Evolutionary conservation across 2,329 filamentous ascomycete species (phyloP).

Genomic region (Talaromyces sp.): DNA sequence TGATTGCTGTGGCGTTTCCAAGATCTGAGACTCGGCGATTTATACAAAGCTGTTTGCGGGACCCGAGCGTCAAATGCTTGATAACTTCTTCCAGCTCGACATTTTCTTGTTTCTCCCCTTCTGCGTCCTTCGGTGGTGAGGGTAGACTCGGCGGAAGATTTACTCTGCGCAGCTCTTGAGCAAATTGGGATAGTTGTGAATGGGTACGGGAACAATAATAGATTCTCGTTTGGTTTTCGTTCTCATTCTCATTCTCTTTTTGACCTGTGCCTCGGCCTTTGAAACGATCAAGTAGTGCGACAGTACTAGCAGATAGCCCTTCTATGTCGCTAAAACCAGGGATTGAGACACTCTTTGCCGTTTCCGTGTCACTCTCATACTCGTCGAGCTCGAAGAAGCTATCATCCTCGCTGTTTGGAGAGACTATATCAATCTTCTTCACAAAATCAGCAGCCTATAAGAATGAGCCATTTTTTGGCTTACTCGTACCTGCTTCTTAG

Average conservation of each 20-base stretch:
- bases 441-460: background rate
- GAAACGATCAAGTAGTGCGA: slow-evolving; percentile 66
- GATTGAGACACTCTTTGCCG: slow-evolving; percentile 25
- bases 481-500: slow-evolving; percentile 44
- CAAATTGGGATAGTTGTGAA: slow-evolving; percentile 85
- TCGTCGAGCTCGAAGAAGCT: slow-evolving; percentile 72
- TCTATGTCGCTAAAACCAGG: slow-evolving; percentile 31
- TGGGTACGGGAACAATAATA: slow-evolving; percentile 92
- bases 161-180: slow-evolving; percentile 76
- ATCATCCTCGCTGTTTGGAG: slow-evolving; percentile 48
- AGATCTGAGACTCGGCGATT: slow-evolving; percentile 75
- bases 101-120: slow-evolving; percentile 23
- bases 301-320: slow-evolving; percentile 69
- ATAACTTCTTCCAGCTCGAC: slow-evolving; percentile 55
- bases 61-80: slow-evolving; percentile 79
- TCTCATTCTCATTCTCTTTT: slow-evolving; percentile 49
- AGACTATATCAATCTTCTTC: slow-evolving; percentile 30
- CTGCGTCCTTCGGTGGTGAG: slow-evolving; percentile 25
- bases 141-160: slow-evolving; percentile 68
- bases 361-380: slow-evolving; percentile 62
- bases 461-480: background rate
- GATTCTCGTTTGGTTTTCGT: slow-evolving; percentile 70
- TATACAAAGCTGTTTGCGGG: slow-evolving; percentile 84
- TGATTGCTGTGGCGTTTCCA: slow-evolving; percentile 71
- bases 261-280: slow-evolving; percentile 43